A percentile compares a stretch with the other conserved stretches of the same genome.
phyloP scores from a whole-genome alignment of 768 basidiomycete species.

The Hypsizygus marmoreus region DNA sequence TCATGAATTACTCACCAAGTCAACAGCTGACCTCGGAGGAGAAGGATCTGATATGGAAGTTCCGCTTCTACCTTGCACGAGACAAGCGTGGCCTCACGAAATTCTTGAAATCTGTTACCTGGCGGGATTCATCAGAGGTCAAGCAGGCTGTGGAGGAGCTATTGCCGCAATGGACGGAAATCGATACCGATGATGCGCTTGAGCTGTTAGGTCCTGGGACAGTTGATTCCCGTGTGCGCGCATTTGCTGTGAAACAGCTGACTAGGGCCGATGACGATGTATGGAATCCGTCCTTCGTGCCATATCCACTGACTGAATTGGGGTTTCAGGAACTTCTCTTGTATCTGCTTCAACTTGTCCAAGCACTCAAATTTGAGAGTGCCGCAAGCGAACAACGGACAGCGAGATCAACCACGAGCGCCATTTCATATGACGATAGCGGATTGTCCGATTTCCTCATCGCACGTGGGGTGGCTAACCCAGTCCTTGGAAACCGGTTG shows the following conservation, averaged over 20 bases:
- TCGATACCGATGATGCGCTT: slow-evolving; percentile 95
- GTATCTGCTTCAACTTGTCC: slow-evolving; percentile 94
- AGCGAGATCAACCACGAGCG: slow-evolving; percentile 69
- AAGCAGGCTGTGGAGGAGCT: slow-evolving; percentile 98
- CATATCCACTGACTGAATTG: slow-evolving; percentile 7
- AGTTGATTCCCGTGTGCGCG: slow-evolving; percentile 88
- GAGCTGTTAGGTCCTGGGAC: slow-evolving; percentile 91
- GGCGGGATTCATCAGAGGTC: slow-evolving; percentile 94
- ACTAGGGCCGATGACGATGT: slow-evolving; percentile 95
- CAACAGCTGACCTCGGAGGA: slow-evolving; percentile 86
- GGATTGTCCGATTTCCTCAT: slow-evolving; percentile 94
- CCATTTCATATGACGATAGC: slow-evolving; percentile 86
- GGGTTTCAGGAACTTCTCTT: slow-evolving; percentile 77
- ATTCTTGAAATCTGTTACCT: slow-evolving; percentile 96
- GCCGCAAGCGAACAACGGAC: slow-evolving; percentile 75
- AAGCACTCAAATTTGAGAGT: slow-evolving; percentile 96
- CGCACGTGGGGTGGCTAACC: slow-evolving; percentile 77
- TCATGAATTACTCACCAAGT: slow-evolving; percentile 90
- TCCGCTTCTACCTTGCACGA: slow-evolving; percentile 93
- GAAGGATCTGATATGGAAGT: slow-evolving; percentile 98
- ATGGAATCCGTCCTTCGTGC: slow-evolving; percentile 20
- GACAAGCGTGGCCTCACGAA: slow-evolving; percentile 96
- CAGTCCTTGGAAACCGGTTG: slow-evolving; percentile 84
- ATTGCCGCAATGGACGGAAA: slow-evolving; percentile 94
- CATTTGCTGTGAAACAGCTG: slow-evolving; percentile 91